Evolutionary conservation across 306 rosid species (phyloP).

Genomic region (Elaeagnus macrophylla): DNA sequence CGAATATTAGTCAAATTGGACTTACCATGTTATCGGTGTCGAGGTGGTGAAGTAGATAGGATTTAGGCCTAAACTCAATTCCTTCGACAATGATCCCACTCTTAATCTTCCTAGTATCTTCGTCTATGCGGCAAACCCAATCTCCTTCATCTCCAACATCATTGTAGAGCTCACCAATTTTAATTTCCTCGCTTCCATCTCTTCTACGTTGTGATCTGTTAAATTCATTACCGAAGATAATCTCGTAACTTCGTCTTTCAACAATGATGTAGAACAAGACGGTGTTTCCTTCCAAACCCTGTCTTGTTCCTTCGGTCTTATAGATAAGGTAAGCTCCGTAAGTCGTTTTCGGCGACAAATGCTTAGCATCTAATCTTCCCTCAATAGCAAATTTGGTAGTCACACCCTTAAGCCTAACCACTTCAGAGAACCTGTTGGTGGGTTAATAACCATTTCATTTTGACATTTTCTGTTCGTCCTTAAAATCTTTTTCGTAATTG

Average conservation of each 20-base stretch:
- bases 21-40: no score
- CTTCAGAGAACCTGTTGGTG: constrained; percentile 15
- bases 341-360: constrained; percentile 16
- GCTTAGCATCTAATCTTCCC: constrained; percentile 15
- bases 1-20: no score
- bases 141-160: constrained; percentile 20
- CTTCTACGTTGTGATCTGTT: background rate
- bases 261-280: no score
- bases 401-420: constrained; percentile 8
- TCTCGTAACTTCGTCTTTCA: background rate
- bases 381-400: constrained; percentile 21
- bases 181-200: constrained; percentile 26
- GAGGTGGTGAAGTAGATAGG: no score
- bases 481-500: no score
- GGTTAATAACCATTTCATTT: background rate
- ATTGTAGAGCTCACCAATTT: constrained; percentile 29
- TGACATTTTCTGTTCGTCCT: no score
- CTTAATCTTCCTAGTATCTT: background rate
- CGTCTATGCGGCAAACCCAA: constrained; percentile 6
- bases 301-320: constrained; percentile 2
- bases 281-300: no score
- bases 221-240: constrained; percentile 8
- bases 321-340: constrained; percentile 25
- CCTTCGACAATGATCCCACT: constrained; percentile 29
- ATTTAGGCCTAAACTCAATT: constrained; percentile 32